Evolutionary conservation across 140 eudicot genomes (phyloP), one percentile per base, ranked within the genome.

Genomic region (Bidens hawaiensis): DNA sequence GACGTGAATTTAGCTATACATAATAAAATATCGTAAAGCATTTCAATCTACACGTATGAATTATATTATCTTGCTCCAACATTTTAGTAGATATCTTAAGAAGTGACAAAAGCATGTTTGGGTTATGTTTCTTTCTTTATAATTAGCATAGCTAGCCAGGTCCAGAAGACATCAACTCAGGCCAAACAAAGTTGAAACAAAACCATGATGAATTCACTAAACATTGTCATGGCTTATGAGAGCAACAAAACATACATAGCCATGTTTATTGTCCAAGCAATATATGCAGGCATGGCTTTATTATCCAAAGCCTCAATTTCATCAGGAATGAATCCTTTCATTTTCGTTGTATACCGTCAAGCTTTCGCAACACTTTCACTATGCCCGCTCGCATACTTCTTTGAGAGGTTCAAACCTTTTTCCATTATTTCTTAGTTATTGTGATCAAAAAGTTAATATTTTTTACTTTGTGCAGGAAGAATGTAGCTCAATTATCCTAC

Each of bases 201-300:
- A 55, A 34, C 50, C 47, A 77, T 71, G 67, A 62, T 47, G 65
- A 56, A 2, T 18, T 55, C 60, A 40, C 38, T 1, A 13, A 34
- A 15, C 65, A 47, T 34, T 70, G 65, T 34, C 26, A 49, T 19
- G 60, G 73, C 58, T 30, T 67, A 61, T 30, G 81, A 79, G 79
- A 76, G 69, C 55, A 49, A 79, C 34, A 83, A 76, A 45, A 69
- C 78, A 18, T 74, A 77, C 45, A 46, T 83, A 56, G 77, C 79
- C 33, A 76, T 83, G 77, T 7, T 87, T 13, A 5, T 87, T 28
- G 81, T 81, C 34, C 83, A 81, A 38, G 25, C 73, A 16, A 71
- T 75, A 15, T 87, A 78, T 55, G 86, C 95, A n/a, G 95, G 95
- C 48, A 87, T 83, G 91, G 78, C 88, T 42, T 56, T 87, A 60